These are phyloP conservation scores for Mortierella sp. DNA, from an alignment of 371 early-diverging fungal genomes.

Conservation along the genomic window DNA sequence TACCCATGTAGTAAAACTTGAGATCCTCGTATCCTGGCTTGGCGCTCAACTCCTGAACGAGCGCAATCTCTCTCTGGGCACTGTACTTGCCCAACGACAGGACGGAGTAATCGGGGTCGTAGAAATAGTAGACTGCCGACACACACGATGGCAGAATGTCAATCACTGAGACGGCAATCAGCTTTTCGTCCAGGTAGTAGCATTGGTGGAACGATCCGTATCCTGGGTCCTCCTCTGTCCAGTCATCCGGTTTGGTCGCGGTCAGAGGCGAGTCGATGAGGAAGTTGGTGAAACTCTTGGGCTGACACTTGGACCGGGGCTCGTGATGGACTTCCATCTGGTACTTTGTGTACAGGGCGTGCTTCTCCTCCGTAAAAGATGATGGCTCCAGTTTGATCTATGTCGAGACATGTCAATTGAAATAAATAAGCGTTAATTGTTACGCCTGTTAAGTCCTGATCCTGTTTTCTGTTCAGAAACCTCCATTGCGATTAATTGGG, in stretches of 20 bases:
- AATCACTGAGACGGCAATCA: constrained; percentile 91
- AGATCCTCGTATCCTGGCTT: constrained; percentile 57
- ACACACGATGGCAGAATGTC: constrained; percentile 92
- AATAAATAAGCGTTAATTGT: background rate
- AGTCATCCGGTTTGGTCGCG: constrained; percentile 39
- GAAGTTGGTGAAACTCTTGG: constrained; percentile 74
- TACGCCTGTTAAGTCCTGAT: background rate
- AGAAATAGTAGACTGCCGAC: constrained; percentile 95
- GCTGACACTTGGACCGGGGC: constrained; percentile 64
- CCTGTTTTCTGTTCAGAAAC: background rate
- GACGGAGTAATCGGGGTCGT: constrained; percentile 84
- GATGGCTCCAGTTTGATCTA: constrained; percentile 75
- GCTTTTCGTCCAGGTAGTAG: constrained; percentile 80
- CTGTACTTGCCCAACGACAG: constrained; percentile 88
- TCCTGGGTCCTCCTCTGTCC: constrained; percentile 53
- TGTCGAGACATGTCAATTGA: background rate
- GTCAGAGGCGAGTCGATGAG: constrained; percentile 83
- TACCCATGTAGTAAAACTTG: constrained; percentile 91
- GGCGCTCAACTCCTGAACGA: constrained; percentile 60
- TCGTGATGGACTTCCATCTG: constrained; percentile 88
- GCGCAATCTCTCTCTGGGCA: constrained; percentile 84
- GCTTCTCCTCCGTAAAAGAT: constrained; percentile 80
- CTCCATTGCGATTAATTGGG: background rate
- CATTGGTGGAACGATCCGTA: constrained; percentile 93
- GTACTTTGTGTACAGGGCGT: constrained; percentile 82